phyloP scores from a whole-genome alignment of 805 yeast genomes.

The Candida khao-thaluensis region DNA sequence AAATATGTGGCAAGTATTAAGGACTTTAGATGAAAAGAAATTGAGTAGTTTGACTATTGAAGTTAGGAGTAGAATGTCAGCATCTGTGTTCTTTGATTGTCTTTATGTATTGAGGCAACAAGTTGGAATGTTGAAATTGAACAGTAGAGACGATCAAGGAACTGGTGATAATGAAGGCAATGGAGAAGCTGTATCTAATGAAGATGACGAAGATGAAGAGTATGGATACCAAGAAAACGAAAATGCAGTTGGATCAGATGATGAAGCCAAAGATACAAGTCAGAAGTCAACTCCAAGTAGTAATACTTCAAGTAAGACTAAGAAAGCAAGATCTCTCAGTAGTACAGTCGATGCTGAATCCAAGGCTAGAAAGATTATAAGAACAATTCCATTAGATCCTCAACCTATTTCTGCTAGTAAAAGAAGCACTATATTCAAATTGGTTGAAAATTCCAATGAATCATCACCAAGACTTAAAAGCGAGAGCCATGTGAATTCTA shows the following conservation, averaged over 20 bases:
- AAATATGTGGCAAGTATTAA: conserved; percentile 87
- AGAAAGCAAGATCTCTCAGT: conserved; percentile 51
- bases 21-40: conserved; percentile 59
- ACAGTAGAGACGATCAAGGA: conserved; percentile 33
- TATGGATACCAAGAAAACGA: conserved; percentile 20
- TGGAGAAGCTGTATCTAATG: conserved; percentile 26
- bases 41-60: conserved; percentile 44
- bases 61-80: conserved; percentile 84
- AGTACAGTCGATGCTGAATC: conserved; percentile 62
- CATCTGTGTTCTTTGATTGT: conserved; percentile 89
- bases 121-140: conserved; percentile 75
- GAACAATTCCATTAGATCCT: conserved; percentile 81
- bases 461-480: conserved; percentile 25
- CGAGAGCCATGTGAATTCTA: too few species aligned
- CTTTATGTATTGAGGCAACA: conserved; percentile 80
- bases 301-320: conserved; percentile 31
- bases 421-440: conserved; percentile 38
- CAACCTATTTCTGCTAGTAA: conserved; percentile 57
- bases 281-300: conserved; percentile 40
- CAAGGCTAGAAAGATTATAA: conserved; percentile 70
- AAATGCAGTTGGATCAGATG: conserved; percentile 24
- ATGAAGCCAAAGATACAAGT: conserved; percentile 20
- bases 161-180: conserved; percentile 29
- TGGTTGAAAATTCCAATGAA: conserved; percentile 34
- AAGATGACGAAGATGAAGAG: conserved; percentile 24